A percentile compares a stretch with the other conserved stretches of the same genome.
phyloP scores from a whole-genome alignment of 2,329 filamentous ascomycete species.

The Hymenoscyphus fraxineus region DNA sequence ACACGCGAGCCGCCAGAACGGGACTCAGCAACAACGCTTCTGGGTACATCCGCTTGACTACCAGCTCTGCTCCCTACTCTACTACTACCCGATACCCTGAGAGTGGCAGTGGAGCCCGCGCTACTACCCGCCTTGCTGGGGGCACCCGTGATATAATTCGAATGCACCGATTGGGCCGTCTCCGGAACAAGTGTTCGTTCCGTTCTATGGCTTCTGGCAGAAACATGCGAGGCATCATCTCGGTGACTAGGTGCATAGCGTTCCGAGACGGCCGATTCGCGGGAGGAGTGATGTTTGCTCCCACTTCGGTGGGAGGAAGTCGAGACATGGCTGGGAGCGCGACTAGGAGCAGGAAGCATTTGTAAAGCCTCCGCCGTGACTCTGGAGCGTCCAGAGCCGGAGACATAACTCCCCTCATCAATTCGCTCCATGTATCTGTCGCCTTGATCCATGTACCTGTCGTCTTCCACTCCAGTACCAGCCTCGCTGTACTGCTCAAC shows the following conservation, averaged over 20 bases:
- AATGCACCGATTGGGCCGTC: neutral
- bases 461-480: neutral
- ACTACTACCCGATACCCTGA: neutral
- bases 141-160: constrained; percentile 4
- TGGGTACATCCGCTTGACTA: constrained; percentile 23
- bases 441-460: constrained; percentile 7
- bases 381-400: neutral
- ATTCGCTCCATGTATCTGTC: constrained; percentile 13
- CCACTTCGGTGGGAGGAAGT: neutral
- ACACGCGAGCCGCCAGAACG: neutral
- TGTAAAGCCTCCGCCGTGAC: constrained; percentile 7
- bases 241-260: neutral
- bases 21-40: constrained; percentile 19
- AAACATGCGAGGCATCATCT: constrained; percentile 5
- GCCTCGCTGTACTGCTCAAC: constrained; percentile 16
- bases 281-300: neutral
- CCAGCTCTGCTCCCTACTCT: neutral
- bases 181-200: constrained; percentile 3
- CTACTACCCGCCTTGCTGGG: neutral
- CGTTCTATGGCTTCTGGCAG: constrained; percentile 7
- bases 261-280: neutral
- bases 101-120: neutral
- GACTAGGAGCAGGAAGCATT: constrained; percentile 12
- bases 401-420: constrained; percentile 20
- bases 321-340: neutral